Evolutionary conservation across 2,329 filamentous ascomycete genomes (phyloP).

Genomic region (Aspergillus clavatus): DNA sequence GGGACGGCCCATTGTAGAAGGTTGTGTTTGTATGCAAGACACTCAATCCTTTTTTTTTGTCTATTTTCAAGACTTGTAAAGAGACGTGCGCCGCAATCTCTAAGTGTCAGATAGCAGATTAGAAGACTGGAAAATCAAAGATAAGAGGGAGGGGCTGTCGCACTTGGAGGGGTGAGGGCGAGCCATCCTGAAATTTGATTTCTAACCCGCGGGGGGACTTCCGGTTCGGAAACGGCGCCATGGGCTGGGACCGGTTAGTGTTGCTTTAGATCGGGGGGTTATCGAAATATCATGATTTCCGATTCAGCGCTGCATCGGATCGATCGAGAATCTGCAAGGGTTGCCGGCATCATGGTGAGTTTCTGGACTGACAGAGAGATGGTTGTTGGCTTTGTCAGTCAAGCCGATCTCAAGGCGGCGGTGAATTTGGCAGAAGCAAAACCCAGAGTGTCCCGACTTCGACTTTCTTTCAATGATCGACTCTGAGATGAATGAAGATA

Average conservation of each 20-base stretch:
- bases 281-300: background rate
- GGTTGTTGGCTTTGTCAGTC: too few species aligned
- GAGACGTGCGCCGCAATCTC: background rate
- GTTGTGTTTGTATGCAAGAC: background rate
- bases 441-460: too few species aligned
- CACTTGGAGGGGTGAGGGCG: conserved; percentile 2
- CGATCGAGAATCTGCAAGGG: background rate
- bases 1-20: conserved; percentile 24
- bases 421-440: too few species aligned
- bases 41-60: too few species aligned
- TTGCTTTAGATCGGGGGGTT: background rate
- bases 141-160: background rate
- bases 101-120: background rate
- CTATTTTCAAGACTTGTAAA: background rate
- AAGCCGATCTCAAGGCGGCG: too few species aligned
- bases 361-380: too few species aligned
- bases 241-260: conserved; percentile 16
- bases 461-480: too few species aligned
- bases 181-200: conserved; percentile 8
- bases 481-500: too few species aligned
- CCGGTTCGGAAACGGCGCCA: conserved; percentile 16
- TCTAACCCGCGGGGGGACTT: conserved; percentile 5
- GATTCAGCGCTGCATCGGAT: background rate
- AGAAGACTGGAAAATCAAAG: background rate
- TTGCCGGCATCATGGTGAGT: too few species aligned